Conservation (phyloP, 2,329 filamentous ascomycete species). For the Diatrype stigma region DNA sequence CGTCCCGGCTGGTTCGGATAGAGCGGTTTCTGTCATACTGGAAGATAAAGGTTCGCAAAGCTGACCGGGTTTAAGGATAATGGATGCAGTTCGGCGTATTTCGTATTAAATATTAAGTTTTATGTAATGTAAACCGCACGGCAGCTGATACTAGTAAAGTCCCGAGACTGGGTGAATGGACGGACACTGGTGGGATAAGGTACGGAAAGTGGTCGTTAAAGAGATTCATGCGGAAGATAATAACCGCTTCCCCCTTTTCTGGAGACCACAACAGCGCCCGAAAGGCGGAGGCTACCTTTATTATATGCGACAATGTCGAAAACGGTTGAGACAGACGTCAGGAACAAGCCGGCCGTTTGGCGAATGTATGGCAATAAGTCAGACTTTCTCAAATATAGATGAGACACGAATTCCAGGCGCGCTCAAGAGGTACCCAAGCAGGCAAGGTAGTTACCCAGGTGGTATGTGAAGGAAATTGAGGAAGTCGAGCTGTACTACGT, state of each 20-base stretch:
- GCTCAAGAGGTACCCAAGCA: no score
- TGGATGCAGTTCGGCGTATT: neutral
- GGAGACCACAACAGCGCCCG: neutral
- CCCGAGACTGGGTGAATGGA: neutral
- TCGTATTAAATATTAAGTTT: conserved; percentile 3
- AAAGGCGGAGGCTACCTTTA: neutral
- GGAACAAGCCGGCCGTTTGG: no score
- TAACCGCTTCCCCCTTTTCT: neutral
- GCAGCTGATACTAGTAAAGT: neutral
- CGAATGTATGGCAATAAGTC: no score
- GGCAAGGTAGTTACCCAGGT: no score
- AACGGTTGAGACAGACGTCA: neutral
- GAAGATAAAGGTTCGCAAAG: no score
- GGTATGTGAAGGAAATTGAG: no score
- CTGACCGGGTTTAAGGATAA: neutral
- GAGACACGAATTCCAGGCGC: no score
- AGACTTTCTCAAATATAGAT: no score
- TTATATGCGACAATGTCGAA: neutral
- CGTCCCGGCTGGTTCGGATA: conserved; percentile 13
- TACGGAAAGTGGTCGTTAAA: neutral
- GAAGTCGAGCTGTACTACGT: no score
- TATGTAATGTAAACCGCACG: neutral
- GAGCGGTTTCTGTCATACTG: conserved; percentile 23
- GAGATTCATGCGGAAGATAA: neutral
- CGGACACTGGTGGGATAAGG: neutral